Evolutionary conservation across 768 basidiomycete genomes (phyloP).

Genomic region (Termitomyces sp.): DNA sequence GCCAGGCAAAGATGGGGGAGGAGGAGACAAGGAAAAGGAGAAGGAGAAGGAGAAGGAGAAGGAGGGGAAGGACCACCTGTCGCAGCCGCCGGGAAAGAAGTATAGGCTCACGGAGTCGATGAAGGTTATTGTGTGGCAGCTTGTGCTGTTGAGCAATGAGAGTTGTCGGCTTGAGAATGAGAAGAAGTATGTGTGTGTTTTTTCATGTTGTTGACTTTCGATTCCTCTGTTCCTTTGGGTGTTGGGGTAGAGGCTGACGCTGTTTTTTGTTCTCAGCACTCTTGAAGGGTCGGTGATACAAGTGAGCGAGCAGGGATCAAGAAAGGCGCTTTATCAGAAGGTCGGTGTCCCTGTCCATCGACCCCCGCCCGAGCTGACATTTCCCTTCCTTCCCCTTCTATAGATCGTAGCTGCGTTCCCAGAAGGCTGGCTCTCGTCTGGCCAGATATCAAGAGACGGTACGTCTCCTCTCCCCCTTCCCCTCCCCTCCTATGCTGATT

Average conservation of each 20-base stretch:
- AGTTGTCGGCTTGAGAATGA: slow-evolving; percentile 65
- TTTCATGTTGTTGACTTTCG: neutral
- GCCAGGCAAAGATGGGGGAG: slow-evolving; percentile 12
- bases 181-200: slow-evolving; percentile 45
- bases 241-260: neutral
- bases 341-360: slow-evolving; percentile 24
- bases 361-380: neutral
- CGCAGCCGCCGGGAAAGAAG: slow-evolving; percentile 68
- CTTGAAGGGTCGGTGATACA: slow-evolving; percentile 66
- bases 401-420: slow-evolving; percentile 80
- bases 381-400: too few relatives aligned
- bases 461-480: neutral
- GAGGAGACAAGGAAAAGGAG: slow-evolving; percentile 9
- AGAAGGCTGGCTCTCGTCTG: slow-evolving; percentile 79
- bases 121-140: slow-evolving; percentile 75
- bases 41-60: slow-evolving; percentile 9
- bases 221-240: neutral
- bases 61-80: slow-evolving; percentile 21
- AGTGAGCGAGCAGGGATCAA: slow-evolving; percentile 75
- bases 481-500: neutral
- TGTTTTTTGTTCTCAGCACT: slow-evolving; percentile 20
- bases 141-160: slow-evolving; percentile 79
- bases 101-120: slow-evolving; percentile 77
- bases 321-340: slow-evolving; percentile 80
- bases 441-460: slow-evolving; percentile 87